Evolutionary conservation across 2,329 filamentous ascomycete species (phyloP).

Genomic region (Scedosporium apiospermum): DNA sequence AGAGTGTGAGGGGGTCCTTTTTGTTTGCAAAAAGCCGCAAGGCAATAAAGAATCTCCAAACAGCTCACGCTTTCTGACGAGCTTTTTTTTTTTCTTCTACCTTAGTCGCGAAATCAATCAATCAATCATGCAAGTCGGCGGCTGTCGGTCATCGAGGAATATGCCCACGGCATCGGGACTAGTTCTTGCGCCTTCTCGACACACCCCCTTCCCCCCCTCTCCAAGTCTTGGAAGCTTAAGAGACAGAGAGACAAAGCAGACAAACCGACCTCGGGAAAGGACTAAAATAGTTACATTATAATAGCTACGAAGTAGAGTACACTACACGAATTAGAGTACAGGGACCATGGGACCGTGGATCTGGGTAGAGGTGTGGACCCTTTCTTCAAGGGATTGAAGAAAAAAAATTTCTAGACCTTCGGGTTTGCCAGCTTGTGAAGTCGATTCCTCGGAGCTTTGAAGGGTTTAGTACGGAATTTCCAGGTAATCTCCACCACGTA

Average conservation of each 20-base stretch:
- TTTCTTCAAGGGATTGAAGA: not conserved
- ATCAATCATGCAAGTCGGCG: not conserved
- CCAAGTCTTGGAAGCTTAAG: too few relatives aligned
- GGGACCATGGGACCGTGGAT: not conserved
- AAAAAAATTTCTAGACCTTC: not conserved
- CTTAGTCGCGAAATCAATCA: too few relatives aligned
- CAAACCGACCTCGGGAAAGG: too few relatives aligned
- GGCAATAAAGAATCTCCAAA: too few relatives aligned
- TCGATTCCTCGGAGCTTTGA: not conserved
- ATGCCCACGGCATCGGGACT: not conserved
- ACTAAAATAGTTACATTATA: too few relatives aligned
- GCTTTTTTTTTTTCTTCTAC: too few relatives aligned
- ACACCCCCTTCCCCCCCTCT: too few relatives aligned
- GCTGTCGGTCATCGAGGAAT: not conserved
- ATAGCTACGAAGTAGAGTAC: too few relatives aligned
- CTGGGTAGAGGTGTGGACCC: not conserved
- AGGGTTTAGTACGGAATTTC: not conserved
- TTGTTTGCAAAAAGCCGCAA: too few relatives aligned
- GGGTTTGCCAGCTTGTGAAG: not conserved
- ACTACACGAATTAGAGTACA: not conserved
- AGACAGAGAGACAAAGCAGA: too few relatives aligned
- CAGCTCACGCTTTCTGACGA: too few relatives aligned
- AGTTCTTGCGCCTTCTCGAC: not conserved
- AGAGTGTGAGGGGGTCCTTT: too few relatives aligned
- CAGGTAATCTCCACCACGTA: not conserved